Base-by-base conservation (phyloP, 169 alveolate species). In the Eimeria tenella region DNA sequence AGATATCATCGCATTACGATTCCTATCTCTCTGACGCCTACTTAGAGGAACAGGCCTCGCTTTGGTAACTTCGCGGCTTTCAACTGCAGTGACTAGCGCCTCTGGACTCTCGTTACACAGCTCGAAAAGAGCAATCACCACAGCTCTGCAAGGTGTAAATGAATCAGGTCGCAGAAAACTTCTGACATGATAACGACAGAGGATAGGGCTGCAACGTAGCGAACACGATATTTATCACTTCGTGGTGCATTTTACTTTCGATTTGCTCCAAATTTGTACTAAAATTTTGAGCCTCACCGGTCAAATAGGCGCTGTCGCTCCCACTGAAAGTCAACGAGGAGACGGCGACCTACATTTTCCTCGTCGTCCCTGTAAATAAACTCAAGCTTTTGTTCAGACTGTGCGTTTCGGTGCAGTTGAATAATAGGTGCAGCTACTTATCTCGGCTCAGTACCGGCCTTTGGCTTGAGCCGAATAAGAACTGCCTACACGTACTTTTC, bases 251-350 rank as follows among this genome's bases (percentile, higher is more conserved):
- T 31, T 31, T 31, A 31, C 42, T 31, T 31, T 31, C 42, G 42
- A 31, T 31, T 31, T 31, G 2, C 68, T 17, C 68, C 19, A 3
- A 58, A 58, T 58, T 3, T 58, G 68, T 11, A 1, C 11, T 10
- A 11, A 58, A 10, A 58, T 21, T n/a, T 2, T 11, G 55, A 49
- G 60, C 86, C 95, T 71, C 70, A 96, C 96, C 95, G 60, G 95
- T 97, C 98, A 90, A 96, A 97, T 56, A 98, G 95, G 82, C 96
- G 93, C 93, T 93, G 88, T 63, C 98, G 93, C 84, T 95, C 96
- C 97, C 98, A 96, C 90, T 89, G 93, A 94, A 98, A 95, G 93
- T 94, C 93, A 70, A 95, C 95, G 55, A 74, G 88, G 91, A 68
- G 93, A 49, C 68, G 62, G 77, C 50, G 93, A 79, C 95, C 94